Evolutionary conservation across 768 basidiomycete species (phyloP), one percentile per base, ranked within the genome.

Genomic region (Lentinula aciculospora): DNA sequence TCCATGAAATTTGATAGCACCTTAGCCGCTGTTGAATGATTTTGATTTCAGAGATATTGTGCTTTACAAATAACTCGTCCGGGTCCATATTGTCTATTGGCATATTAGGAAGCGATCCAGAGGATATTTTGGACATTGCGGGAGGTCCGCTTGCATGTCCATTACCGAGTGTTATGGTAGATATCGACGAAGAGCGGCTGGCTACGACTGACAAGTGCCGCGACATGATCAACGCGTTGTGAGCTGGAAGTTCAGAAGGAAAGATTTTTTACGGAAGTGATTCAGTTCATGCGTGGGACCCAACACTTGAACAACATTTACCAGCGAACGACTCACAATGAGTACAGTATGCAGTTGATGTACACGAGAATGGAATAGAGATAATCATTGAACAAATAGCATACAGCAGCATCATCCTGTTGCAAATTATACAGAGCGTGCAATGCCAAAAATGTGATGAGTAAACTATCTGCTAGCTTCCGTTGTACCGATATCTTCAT

Each of bases 41-140:
- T 68, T 78, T 88, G 34, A 92, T 85, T 66, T 93, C 89, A 0
- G 81, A 62, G 36, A 94, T 78, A n/a, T 88, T 82, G 65, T 81
- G 76, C 66, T 80, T 85, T 39, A 81, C 72, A 69, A 93, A 92
- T 48, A 93, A 68, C 48, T 89, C 86, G 67, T 93, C 90, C 0
- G 90, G 84, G 60, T 85, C 80, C 53, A 84, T 56, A 58, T 71
- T 71, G 53, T 67, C 60, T 15, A 65, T 60, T 34, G 59, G 58
- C n/a, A 51, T 32, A 46, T 53, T 63, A 46, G 58, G 58, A 23
- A 50, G 3, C 1, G 58, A 50, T 12, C 29, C 47, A 25, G 44
- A 47, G 21, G 54, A 44, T 10, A 58, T 44, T 64, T 68, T 68
- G 44, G 64, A 58, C 21, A 65, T 56, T 19, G 67, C 64, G 56